phyloP scores from a whole-genome alignment of 2,329 filamentous ascomycete genomes.

The Herpotrichia juniperi region DNA sequence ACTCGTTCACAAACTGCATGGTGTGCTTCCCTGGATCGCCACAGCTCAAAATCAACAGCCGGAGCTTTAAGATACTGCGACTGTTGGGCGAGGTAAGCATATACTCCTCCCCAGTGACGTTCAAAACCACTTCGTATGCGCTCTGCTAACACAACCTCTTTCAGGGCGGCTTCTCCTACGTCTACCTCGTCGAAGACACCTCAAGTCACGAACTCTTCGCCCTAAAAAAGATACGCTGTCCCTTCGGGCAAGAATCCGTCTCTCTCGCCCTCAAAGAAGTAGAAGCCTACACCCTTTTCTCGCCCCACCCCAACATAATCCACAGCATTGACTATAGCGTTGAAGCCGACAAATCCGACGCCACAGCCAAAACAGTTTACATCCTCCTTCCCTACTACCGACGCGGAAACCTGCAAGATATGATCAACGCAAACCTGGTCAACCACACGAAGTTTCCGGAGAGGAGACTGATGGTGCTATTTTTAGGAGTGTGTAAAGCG shows the following conservation, averaged over 20 bases:
- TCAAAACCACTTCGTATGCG: background rate
- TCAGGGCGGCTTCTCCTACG: conserved; percentile 96
- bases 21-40: conserved; percentile 95
- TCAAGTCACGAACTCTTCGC: conserved; percentile 83
- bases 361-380: conserved; percentile 89
- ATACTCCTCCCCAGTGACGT: conserved; percentile 5
- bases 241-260: conserved; percentile 95
- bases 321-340: conserved; percentile 83
- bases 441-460: conserved; percentile 93
- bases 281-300: conserved; percentile 92
- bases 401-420: conserved; percentile 93
- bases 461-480: conserved; percentile 83
- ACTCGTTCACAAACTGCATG: conserved; percentile 92
- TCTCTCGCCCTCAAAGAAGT: conserved; percentile 95
- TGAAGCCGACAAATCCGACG: conserved; percentile 70
- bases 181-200: conserved; percentile 96
- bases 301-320: conserved; percentile 83
- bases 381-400: conserved; percentile 95
- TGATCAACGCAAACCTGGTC: conserved; percentile 98
- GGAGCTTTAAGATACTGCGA: conserved; percentile 94
- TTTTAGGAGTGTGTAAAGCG: conserved; percentile 88
- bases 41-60: conserved; percentile 91
- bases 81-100: conserved; percentile 84
- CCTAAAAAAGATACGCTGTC: conserved; percentile 98
- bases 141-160: conserved; percentile 7